phyloP scores from a whole-genome alignment of 2,329 filamentous ascomycete species.

The Sarocladium strictum region DNA sequence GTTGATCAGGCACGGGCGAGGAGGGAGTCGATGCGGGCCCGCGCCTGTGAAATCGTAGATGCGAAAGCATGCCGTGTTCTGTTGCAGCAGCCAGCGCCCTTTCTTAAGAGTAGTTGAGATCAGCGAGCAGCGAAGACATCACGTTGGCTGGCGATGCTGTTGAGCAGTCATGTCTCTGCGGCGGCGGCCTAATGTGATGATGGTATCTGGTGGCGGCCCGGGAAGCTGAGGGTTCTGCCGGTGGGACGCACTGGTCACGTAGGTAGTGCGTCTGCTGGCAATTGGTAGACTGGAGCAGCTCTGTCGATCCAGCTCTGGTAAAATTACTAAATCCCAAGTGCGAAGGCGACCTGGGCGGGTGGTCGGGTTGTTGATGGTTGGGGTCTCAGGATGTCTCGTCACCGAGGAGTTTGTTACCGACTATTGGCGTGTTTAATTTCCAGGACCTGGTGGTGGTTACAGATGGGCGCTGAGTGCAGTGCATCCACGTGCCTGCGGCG shows the following conservation, averaged over 20 bases:
- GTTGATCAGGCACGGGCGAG: conserved; percentile 33
- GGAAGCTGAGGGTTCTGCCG: neutral
- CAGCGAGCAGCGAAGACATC: neutral
- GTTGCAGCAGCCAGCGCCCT: neutral
- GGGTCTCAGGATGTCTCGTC: neutral
- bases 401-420: conserved; percentile 1
- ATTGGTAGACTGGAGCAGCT: neutral
- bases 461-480: neutral
- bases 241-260: neutral
- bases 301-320: too few species aligned
- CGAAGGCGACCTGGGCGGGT: neutral
- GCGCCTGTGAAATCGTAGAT: conserved; percentile 53
- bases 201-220: neutral
- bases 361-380: neutral
- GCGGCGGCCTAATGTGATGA: neutral
- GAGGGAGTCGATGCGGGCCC: conserved; percentile 40
- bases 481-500: neutral
- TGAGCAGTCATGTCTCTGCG: conserved; percentile 1
- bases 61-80: conserved; percentile 37
- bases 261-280: neutral
- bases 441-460: neutral
- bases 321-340: neutral
- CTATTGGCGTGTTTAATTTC: conserved; percentile 3
- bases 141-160: neutral
- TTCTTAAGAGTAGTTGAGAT: neutral